Evolutionary conservation across 2,329 filamentous ascomycete species (phyloP).

Genomic region (Beauveria bassiana): DNA sequence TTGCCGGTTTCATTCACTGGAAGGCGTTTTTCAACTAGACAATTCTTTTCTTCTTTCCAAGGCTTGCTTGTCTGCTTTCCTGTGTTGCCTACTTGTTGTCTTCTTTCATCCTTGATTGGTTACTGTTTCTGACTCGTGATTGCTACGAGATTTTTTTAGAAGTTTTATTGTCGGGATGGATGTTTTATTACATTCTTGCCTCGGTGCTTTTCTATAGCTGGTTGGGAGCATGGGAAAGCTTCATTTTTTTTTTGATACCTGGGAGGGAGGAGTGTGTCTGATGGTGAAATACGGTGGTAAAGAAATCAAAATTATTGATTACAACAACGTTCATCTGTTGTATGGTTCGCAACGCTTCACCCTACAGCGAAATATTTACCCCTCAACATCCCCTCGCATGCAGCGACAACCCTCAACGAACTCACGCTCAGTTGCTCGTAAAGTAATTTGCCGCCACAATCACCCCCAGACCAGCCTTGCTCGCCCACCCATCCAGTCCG

Average conservation of each 20-base stretch:
- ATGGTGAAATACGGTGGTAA: background rate
- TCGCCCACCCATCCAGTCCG: constrained; percentile 33
- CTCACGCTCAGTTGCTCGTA: background rate
- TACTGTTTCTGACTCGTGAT: background rate
- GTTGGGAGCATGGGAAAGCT: background rate
- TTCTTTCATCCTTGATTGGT: background rate
- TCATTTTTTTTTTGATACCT: background rate
- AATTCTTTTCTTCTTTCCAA: background rate
- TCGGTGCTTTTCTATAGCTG: background rate
- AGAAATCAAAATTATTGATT: background rate
- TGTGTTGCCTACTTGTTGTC: background rate
- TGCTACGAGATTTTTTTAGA: background rate
- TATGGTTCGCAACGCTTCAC: too few relatives aligned
- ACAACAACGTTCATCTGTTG: background rate
- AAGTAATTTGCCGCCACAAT: constrained; percentile 7
- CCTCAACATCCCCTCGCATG: too few relatives aligned
- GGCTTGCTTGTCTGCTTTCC: constrained; percentile 3
- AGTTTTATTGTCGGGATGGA: background rate
- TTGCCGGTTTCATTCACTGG: background rate
- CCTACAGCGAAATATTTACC: too few relatives aligned
- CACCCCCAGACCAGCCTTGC: constrained; percentile 40
- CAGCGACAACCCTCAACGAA: too few relatives aligned
- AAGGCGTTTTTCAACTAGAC: background rate
- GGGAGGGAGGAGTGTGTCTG: background rate
- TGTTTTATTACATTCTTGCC: background rate